A percentile compares a stretch with the other conserved stretches of the same genome.
phyloP scores from a whole-genome alignment of 257 asterid species.

The Anisodus tanguticus region DNA sequence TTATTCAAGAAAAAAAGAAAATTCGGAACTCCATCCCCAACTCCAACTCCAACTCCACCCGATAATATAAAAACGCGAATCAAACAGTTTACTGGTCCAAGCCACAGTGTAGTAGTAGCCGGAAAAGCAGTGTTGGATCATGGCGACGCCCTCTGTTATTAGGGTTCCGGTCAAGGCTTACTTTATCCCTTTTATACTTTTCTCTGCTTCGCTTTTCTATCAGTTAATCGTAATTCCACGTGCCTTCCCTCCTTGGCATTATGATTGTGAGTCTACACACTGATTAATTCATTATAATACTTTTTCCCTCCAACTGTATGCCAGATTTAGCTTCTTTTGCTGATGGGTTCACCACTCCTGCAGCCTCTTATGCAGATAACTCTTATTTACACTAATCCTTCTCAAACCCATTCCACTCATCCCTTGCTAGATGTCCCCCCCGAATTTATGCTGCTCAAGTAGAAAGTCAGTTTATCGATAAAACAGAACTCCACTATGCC shows the following conservation, averaged over 20 bases:
- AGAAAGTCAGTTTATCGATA: neutral
- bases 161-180: slow-evolving; percentile 61
- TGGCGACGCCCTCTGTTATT: slow-evolving; percentile 41
- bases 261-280: slow-evolving; percentile 57
- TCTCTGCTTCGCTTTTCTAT: slow-evolving; percentile 62
- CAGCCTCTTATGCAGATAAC: slow-evolving; percentile 16
- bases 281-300: neutral
- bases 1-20: too few relatives aligned
- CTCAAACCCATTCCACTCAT: slow-evolving; percentile 10
- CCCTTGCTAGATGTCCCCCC: neutral
- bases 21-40: too few relatives aligned
- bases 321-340: neutral
- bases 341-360: neutral
- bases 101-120: neutral
- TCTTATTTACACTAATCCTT: neutral
- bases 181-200: slow-evolving; percentile 67
- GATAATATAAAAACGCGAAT: neutral
- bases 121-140: slow-evolving; percentile 12
- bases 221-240: slow-evolving; percentile 83
- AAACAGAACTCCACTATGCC: neutral
- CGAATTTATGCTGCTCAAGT: neutral
- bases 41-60: neutral
- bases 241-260: slow-evolving; percentile 76
- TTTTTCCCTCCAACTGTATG: neutral
- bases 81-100: neutral